Conservation (phyloP, 495 filamentous ascomycete species). For the Talaromyces proteolyticus region DNA sequence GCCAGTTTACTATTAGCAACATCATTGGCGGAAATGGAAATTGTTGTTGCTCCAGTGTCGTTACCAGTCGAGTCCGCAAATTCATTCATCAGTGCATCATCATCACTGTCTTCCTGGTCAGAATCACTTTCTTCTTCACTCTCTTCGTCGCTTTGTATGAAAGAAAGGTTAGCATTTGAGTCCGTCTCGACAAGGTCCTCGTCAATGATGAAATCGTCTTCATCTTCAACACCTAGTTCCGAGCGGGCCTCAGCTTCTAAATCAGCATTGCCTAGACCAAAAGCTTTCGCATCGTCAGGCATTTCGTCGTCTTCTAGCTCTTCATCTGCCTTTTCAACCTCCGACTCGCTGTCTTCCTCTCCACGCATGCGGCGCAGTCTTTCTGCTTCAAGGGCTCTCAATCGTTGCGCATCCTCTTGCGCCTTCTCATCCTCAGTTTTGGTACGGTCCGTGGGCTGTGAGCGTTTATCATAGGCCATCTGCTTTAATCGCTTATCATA, state of each 20-base stretch:
- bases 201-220: constrained; percentile 88
- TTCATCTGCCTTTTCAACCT: constrained; percentile 36
- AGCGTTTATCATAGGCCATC: constrained; percentile 74
- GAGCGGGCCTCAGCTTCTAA: constrained; percentile 24
- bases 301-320: constrained; percentile 33
- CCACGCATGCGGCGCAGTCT: constrained; percentile 47
- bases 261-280: constrained; percentile 42
- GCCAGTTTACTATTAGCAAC: constrained; percentile 46
- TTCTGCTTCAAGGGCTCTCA: constrained; percentile 76
- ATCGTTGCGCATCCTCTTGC: constrained; percentile 62
- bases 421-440: constrained; percentile 88
- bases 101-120: constrained; percentile 38
- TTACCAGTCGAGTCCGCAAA: constrained; percentile 26
- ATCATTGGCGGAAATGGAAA: constrained; percentile 12
- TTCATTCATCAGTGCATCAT: constrained; percentile 41
- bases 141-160: constrained; percentile 48
- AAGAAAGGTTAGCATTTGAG: constrained; percentile 47
- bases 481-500: constrained; percentile 81
- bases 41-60: constrained; percentile 16
- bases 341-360: constrained; percentile 33
- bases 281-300: constrained; percentile 48
- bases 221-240: constrained; percentile 65
- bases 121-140: constrained; percentile 55
- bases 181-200: constrained; percentile 66
- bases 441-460: constrained; percentile 76